Evolutionary conservation across 1,139 yeast species (phyloP).

Genomic region (Geotrichum bryndzae): DNA sequence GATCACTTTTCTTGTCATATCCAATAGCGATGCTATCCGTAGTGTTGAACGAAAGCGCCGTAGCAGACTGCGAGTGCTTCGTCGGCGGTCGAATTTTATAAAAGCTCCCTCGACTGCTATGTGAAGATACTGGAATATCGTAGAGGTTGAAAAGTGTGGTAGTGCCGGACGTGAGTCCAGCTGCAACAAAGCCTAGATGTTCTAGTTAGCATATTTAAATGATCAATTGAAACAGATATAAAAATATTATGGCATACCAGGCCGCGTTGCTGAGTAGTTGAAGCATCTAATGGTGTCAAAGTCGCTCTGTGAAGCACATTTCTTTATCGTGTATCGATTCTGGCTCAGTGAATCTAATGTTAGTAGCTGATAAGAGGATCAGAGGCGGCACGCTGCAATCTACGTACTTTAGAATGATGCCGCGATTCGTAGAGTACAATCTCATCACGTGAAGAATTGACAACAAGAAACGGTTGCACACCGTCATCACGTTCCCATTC

Average conservation of each 20-base stretch:
- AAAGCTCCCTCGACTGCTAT: constrained; percentile 43
- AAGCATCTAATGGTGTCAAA: background rate
- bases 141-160: constrained; percentile 54
- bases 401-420: constrained; percentile 24
- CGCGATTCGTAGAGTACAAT: constrained; percentile 53
- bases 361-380: constrained; percentile 59
- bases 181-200: constrained; percentile 45
- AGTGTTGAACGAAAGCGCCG: constrained; percentile 62
- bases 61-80: constrained; percentile 68
- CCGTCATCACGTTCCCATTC: constrained; percentile 51
- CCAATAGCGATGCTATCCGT: constrained; percentile 70
- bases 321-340: constrained; percentile 44
- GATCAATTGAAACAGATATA: background rate
- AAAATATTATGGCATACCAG: background rate
- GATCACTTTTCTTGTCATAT: constrained; percentile 72
- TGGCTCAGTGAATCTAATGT: constrained; percentile 67
- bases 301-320: background rate
- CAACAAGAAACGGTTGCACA: constrained; percentile 55
- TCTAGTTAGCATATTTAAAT: background rate
- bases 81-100: constrained; percentile 38
- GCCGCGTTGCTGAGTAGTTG: background rate
- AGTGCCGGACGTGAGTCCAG: constrained; percentile 68
- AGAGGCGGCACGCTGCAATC: constrained; percentile 17
- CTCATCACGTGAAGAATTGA: constrained; percentile 65
- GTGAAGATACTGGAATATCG: constrained; percentile 34